Conservation (phyloP, 129 eudicot species). For the Cynara cardunculus region DNA sequence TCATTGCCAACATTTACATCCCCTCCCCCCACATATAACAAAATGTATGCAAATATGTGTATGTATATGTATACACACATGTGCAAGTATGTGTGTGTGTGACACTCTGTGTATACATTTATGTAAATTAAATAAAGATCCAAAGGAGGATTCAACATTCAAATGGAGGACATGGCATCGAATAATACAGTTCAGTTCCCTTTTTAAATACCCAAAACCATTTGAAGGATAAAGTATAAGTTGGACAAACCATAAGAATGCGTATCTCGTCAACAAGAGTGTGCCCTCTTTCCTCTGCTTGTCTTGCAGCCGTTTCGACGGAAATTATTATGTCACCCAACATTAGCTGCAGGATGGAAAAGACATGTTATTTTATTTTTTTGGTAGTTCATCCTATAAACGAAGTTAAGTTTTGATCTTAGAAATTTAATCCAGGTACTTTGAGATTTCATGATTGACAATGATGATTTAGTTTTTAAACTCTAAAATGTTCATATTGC, state of each 20-base stretch:
- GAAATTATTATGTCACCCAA: slow-evolving; percentile 90
- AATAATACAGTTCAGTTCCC: background rate
- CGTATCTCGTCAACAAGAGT: slow-evolving; percentile 88
- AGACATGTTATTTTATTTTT: slow-evolving; percentile 24
- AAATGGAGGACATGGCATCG: background rate
- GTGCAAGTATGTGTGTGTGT: background rate
- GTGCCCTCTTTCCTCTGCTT: slow-evolving; percentile 94
- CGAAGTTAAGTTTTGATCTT: background rate
- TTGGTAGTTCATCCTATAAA: background rate
- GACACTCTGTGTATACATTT: background rate
- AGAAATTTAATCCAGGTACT: background rate
- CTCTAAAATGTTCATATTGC: background rate
- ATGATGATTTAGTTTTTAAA: background rate
- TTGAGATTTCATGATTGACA: background rate
- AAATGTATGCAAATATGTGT: background rate
- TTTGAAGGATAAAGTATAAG: background rate
- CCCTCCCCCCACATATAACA: background rate
- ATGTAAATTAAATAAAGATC: background rate
- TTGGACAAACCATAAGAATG: slow-evolving; percentile 70
- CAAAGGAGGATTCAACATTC: background rate
- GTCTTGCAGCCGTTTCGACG: slow-evolving; percentile 88
- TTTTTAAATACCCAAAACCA: background rate
- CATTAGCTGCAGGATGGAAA: slow-evolving; percentile 64
- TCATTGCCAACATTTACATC: background rate
- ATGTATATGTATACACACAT: background rate